These are phyloP conservation scores for Hemileia vastatrix DNA, from an alignment of 1,284 basidiomycete species.

Conservation along the genomic window DNA sequence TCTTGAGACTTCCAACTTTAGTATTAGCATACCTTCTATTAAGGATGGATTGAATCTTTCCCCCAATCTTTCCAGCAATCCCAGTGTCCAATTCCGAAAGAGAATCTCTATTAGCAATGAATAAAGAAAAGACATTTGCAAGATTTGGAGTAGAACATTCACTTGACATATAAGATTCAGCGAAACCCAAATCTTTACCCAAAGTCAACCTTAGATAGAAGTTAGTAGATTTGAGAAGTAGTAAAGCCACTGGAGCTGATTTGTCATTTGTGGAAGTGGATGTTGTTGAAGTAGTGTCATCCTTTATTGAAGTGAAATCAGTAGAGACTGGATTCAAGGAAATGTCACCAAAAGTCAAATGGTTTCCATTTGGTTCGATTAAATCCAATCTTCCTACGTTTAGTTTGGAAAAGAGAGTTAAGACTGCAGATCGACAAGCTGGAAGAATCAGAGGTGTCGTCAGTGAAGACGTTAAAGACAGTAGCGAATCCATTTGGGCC, in stretches of 20 bases:
- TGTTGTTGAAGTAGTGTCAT: background rate
- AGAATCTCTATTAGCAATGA: no score
- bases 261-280: no score
- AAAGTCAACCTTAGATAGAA: no score
- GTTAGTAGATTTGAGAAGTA: no score
- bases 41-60: slow-evolving; percentile 63
- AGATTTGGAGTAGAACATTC: no score
- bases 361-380: background rate
- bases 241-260: no score
- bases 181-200: slow-evolving; percentile 69
- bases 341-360: background rate
- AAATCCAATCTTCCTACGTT: background rate
- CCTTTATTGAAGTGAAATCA: background rate
- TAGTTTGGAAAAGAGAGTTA: background rate
- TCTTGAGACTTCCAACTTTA: slow-evolving; percentile 39
- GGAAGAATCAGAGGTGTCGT: background rate
- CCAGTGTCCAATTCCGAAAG: no score
- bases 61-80: no score
- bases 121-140: no score
- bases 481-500: background rate
- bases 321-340: background rate
- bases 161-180: slow-evolving; percentile 76
- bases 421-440: background rate
- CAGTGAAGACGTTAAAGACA: background rate
- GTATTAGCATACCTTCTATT: slow-evolving; percentile 46